Base-by-base conservation (phyloP, 1,139 yeast genomes). In the Debaryomycetaceae sp. region DNA sequence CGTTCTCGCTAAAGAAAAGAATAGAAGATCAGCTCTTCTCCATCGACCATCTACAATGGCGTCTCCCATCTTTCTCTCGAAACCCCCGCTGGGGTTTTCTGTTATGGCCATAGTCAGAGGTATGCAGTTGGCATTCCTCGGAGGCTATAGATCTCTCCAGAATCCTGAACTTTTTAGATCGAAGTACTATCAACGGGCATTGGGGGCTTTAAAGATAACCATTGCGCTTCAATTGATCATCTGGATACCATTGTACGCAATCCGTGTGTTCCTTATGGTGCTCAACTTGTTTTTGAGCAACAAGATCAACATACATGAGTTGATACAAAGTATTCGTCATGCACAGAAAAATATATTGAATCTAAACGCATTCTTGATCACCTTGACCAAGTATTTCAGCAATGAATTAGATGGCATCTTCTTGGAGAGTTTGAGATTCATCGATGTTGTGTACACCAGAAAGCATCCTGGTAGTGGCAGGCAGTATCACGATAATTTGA, bases 21-120 rank as follows among this genome's bases (percentile, higher is more conserved):
- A 8, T 4, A 4, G 11, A 27, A 11, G 11, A 8, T 27, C 31
- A 27, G 11, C 8, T 27, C 11, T 8, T 3, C 11, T 7, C 2
- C 31, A 27, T 11, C 11, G 11, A 8, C 11, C 3, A 11, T 27
- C 31, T 27, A 11, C 2, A 8, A 59, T 59, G 63, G 59, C 63
- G 14, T 60, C 64, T 11, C 65, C 65, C 14, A 58, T 60, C 14
- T 57, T 59, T 39, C 46, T 60, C 34, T 59, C 65, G 6, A 54
- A 54, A 14, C 56, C 62, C 8, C 54, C 60, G 1, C 53, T 53
- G 17, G 47, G 57, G 20, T 78, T 80, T 52, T 70, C 83, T 1
- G 39, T 68, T 1, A 49, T 70, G 47, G 72, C 82, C 0, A 67
- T 80, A 17, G 49, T 76, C 11, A 64, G 84, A n/a, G 85, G 86